A percentile compares a stretch with the other conserved stretches of the same genome.
phyloP scores from a whole-genome alignment of 75 land plant genomes.

The Cunninghamia lanceolata region DNA sequence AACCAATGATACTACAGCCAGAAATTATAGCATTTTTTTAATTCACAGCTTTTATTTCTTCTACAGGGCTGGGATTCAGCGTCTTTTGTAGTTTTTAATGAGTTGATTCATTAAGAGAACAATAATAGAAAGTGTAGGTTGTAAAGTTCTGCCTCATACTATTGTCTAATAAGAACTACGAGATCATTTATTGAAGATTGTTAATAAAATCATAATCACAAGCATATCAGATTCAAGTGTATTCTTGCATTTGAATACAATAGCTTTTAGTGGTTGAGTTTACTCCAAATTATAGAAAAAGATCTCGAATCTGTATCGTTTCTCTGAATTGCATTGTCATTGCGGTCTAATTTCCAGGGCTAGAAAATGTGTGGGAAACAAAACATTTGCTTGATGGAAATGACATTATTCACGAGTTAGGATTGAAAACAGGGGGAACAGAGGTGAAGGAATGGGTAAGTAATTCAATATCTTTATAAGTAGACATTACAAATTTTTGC shows the following conservation, averaged over 20 bases:
- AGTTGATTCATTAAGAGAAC: not conserved
- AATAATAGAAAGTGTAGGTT: not conserved
- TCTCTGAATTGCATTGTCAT: not conserved
- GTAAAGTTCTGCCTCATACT: not conserved
- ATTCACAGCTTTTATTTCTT: not conserved
- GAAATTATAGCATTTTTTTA: not conserved
- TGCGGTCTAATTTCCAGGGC: constrained; percentile 32
- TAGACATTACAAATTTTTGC: not conserved
- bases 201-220: not conserved
- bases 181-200: not conserved
- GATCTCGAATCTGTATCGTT: not conserved
- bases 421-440: constrained; percentile 67
- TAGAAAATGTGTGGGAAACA: constrained; percentile 73
- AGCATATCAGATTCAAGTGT: not conserved
- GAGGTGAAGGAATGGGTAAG: constrained; percentile 80
- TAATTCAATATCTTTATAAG: not conserved
- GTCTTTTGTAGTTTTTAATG: not conserved
- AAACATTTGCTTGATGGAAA: constrained; percentile 89
- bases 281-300: not conserved
- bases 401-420: constrained; percentile 66
- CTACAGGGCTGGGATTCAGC: not conserved
- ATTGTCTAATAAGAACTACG: not conserved
- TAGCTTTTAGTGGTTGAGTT: not conserved
- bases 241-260: not conserved
- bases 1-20: too few species aligned